These are phyloP conservation scores for Adiantum capillusveneris DNA, from an alignment of 75 land plant species.

Conservation along the genomic window DNA sequence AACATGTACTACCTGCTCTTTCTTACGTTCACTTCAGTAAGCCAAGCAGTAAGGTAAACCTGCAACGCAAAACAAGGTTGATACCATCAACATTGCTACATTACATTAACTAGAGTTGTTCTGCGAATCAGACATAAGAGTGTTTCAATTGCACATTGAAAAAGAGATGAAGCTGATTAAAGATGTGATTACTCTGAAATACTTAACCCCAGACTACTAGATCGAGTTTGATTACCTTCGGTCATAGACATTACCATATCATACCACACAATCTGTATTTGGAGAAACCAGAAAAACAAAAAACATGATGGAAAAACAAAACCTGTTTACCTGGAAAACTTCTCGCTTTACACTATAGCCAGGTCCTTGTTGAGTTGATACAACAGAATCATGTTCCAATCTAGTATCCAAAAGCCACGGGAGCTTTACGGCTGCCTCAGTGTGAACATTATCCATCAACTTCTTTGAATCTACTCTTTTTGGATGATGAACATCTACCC, in stretches of 20 bases:
- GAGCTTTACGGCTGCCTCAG: neutral
- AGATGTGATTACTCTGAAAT: no score
- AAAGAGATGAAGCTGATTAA: no score
- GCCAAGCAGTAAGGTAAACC: constrained; percentile 24
- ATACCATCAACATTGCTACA: neutral
- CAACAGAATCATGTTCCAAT: neutral
- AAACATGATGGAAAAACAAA: no score
- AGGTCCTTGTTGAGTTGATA: neutral
- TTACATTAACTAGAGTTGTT: neutral
- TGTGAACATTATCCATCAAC: neutral
- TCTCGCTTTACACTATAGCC: constrained; percentile 1
- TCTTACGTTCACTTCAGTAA: constrained; percentile 20
- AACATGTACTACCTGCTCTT: constrained; percentile 4
- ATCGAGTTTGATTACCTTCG: no score
- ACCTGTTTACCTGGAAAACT: neutral
- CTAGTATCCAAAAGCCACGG: neutral
- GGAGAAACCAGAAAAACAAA: no score
- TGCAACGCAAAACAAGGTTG: constrained; percentile 10
- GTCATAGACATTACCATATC: no score
- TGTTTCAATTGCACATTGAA: no score
- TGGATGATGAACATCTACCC: neutral
- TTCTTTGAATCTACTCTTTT: neutral
- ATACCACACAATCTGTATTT: no score
- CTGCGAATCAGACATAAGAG: no score
- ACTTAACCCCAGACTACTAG: no score